Percentiles rank a stretch among this genome's conserved stretches.
These are phyloP conservation scores for Penicillium canescens DNA, from an alignment of 495 filamentous ascomycete genomes.

Conservation along the genomic window DNA sequence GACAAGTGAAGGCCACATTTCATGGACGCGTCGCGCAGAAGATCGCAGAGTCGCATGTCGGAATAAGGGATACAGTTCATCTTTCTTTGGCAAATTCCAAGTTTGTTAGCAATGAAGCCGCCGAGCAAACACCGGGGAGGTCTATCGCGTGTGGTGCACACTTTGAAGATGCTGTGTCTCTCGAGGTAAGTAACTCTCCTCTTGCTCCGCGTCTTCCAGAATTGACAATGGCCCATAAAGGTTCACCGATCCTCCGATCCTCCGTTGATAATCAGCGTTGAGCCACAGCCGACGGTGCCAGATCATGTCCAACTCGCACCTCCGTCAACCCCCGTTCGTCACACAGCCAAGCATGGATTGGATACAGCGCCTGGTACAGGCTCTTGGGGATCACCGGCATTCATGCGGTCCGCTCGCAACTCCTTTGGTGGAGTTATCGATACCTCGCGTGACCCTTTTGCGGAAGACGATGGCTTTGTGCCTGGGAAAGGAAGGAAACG, in stretches of 20 bases:
- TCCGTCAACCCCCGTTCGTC: conserved; percentile 29
- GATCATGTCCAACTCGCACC: conserved; percentile 17
- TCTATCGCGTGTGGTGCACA: conserved; percentile 74
- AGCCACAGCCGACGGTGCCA: conserved; percentile 35
- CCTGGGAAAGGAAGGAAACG: conserved; percentile 69
- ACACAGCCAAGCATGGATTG: conserved; percentile 4
- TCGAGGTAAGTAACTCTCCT: conserved; percentile 52
- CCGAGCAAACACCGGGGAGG: conserved; percentile 60
- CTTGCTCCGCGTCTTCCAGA: neutral
- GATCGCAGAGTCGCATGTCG: conserved; percentile 64
- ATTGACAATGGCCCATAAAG: conserved; percentile 20
- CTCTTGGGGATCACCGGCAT: conserved; percentile 72
- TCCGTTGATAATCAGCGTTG: conserved; percentile 45
- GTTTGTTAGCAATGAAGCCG: conserved; percentile 51
- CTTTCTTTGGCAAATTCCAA: conserved; percentile 66
- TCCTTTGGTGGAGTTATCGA: conserved; percentile 62
- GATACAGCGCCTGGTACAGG: conserved; percentile 1
- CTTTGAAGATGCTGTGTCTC: conserved; percentile 54
- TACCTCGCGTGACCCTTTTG: conserved; percentile 65
- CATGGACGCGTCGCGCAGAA: conserved; percentile 67
- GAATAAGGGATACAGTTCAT: conserved; percentile 73
- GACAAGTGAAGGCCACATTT: conserved; percentile 83
- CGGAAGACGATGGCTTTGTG: conserved; percentile 64
- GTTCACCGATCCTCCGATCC: conserved; percentile 32
- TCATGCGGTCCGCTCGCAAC: conserved; percentile 62